Percentiles rank a stretch among this genome's conserved stretches.
Evolutionary conservation across 2,329 filamentous ascomycete genomes (phyloP).

Genomic region (Fusarium camptoceras): DNA sequence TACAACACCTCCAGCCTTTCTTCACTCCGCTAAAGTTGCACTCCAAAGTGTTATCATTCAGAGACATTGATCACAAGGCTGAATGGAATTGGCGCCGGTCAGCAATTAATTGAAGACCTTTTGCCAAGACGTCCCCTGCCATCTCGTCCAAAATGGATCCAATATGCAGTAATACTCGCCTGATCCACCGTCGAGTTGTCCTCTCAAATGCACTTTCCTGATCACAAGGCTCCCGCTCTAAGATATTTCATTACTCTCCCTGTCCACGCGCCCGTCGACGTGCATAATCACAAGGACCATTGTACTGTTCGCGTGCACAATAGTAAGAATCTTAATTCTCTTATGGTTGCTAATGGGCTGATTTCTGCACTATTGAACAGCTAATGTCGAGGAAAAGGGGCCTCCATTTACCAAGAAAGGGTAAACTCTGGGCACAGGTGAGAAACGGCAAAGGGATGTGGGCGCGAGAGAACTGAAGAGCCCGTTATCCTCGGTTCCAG

Average conservation of each 20-base stretch:
- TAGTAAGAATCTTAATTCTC: constrained; percentile 21
- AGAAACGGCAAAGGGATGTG: constrained; percentile 6
- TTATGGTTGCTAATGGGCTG: constrained; percentile 29
- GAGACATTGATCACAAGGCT: constrained; percentile 8
- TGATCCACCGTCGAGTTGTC: constrained; percentile 6
- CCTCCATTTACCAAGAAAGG: neutral
- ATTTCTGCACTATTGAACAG: constrained; percentile 17
- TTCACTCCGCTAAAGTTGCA: neutral
- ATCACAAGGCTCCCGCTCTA: constrained; percentile 10
- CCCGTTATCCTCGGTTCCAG: neutral
- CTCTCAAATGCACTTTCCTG: neutral
- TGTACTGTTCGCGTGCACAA: constrained; percentile 12
- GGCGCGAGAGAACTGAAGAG: constrained; percentile 4
- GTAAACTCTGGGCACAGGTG: neutral
- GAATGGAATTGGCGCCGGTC: neutral
- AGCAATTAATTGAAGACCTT: neutral
- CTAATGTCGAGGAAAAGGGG: constrained; percentile 9
- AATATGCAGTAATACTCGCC: constrained; percentile 14
- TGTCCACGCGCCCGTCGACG: constrained; percentile 28
- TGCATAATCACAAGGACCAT: constrained; percentile 32
- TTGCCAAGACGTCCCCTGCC: constrained; percentile 15
- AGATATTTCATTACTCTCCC: constrained; percentile 4
- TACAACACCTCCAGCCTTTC: neutral
- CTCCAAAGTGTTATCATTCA: neutral
- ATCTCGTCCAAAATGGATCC: constrained; percentile 16